Base-by-base conservation (phyloP, 129 eudicot species). In the Flaveria brownii region DNA sequence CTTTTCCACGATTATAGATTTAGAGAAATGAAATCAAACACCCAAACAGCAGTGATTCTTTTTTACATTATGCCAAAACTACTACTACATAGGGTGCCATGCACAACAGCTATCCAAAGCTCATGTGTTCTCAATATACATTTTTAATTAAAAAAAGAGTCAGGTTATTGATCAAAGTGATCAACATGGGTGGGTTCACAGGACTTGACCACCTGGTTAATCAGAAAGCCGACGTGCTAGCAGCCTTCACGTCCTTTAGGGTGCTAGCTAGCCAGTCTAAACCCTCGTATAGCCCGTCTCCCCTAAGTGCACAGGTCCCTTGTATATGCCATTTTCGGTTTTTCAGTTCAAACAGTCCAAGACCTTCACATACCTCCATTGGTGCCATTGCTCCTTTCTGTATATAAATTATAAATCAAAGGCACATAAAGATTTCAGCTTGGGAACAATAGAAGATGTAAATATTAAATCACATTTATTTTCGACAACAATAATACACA, bases 291-390 rank as follows among this genome's bases (percentile, higher is more conserved):
- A 95, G 88, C 20, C 99, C 99, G 57, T 95, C 99, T 79, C 99
- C 99, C 84, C 74, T 89, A 39, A 95, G 90, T 28, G 97, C 99
- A 77, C 99, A 95, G 49, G 99, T 86, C 73, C 99, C 99, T 79
- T 95, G 99, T 81, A 95, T 89, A 78, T 95, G 99, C 99, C 99
- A 95, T 85, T 91, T 95, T 68, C 97, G 71, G 86, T 89, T 87
- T 72, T 88, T 89, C 68, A 95, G 97, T 74, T 91, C 99, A 74
- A 78, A 88, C 47, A 95, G 85, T 14, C 99, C 99, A 60, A 95
- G 80, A 28, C 99, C 99, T 80, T 95, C 94, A 72, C 97, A 95
- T 20, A 91, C 99, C 68, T 95, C 97, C 99, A 87, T 82, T 49
- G 99, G 92, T 54, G 94, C 45, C 97, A 91, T 95, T 62, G 99